Evolutionary conservation across 163 green algal genomes (phyloP), one percentile per base, ranked within the genome.

Genomic region (Scenedesmus sp.): DNA sequence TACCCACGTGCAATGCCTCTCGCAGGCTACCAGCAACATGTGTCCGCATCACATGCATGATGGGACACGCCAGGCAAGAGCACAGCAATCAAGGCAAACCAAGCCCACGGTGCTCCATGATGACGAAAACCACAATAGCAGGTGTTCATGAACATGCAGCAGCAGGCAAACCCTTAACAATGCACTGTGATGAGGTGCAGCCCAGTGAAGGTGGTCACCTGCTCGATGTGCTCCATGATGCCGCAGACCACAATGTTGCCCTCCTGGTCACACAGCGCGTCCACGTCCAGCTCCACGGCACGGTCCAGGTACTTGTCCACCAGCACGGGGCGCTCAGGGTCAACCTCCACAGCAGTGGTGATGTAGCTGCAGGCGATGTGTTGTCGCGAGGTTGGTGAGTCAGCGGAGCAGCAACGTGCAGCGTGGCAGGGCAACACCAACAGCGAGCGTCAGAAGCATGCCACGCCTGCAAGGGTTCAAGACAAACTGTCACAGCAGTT

Each of bases 201-300:
- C 74, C 20, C 74, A 83, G 74, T 52, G 1, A 62, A 34, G 2
- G 7, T 10, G 5, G 2, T 15, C 67, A 91, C 87, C 95, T 99
- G 97, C 96, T 99, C 98, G 93, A 99, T 99, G 96, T 99, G 98
- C 97, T 99, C 98, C 98, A 99, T 99, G 96, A 99, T 99, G 91
- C 98, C 98, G 34, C 96, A 97, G 91, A 99, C 99, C 46, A 97
- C 95, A n/a, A 99, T 97, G 94, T 98, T 99, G 92, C 98, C 98
- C 26, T 99, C 93, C 90, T 95, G 93, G 94, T 99, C 98, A 59
- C 96, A 96, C 93, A 99, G 93, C 4, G 97, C 97, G 94, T 99
- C 98, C 59, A 99, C 98, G 91, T 99, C 98, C 82, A 99, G 92
- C 96, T 99, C 98, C 34, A 97, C 96, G 5, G 98, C 98, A 59